Conservation (phyloP, 495 filamentous ascomycete species). For the Lichenothelia convexa region DNA sequence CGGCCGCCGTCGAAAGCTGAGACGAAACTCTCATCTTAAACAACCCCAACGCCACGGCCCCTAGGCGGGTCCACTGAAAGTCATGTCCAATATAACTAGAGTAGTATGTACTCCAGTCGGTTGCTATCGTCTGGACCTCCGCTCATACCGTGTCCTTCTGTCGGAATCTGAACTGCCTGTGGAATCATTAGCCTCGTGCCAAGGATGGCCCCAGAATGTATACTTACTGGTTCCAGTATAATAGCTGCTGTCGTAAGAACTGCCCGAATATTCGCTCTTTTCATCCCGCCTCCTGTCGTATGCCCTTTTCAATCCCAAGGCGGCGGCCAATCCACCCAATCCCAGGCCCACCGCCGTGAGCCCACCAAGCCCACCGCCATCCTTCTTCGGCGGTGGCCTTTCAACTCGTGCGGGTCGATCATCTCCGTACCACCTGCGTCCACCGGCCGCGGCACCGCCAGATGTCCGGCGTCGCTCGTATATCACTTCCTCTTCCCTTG, state of each 20-base stretch:
- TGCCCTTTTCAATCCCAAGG: slow-evolving; percentile 57
- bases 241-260: slow-evolving; percentile 13
- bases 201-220: no score
- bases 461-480: slow-evolving; percentile 46
- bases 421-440: slow-evolving; percentile 51
- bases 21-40: no score
- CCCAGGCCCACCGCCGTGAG: slow-evolving; percentile 39
- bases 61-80: no score
- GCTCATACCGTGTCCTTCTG: no score
- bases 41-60: no score
- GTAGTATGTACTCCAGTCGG: no score
- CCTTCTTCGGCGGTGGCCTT: slow-evolving; percentile 30
- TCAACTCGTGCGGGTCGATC: slow-evolving; percentile 30
- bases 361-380: slow-evolving; percentile 34
- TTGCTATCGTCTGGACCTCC: no score
- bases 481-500: slow-evolving; percentile 29
- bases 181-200: no score
- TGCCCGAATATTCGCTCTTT: slow-evolving; percentile 16
- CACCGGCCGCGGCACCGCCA: slow-evolving; percentile 23
- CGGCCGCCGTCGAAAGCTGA: no score
- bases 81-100: no score
- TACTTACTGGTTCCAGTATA: slow-evolving; percentile 23
- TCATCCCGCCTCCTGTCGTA: slow-evolving; percentile 29
- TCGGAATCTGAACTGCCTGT: no score
- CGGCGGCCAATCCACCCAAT: slow-evolving; percentile 45